These are phyloP conservation scores for Hordeum vulgare DNA, from an alignment of 176 grass and related monocot genomes.

Conservation along the genomic window DNA sequence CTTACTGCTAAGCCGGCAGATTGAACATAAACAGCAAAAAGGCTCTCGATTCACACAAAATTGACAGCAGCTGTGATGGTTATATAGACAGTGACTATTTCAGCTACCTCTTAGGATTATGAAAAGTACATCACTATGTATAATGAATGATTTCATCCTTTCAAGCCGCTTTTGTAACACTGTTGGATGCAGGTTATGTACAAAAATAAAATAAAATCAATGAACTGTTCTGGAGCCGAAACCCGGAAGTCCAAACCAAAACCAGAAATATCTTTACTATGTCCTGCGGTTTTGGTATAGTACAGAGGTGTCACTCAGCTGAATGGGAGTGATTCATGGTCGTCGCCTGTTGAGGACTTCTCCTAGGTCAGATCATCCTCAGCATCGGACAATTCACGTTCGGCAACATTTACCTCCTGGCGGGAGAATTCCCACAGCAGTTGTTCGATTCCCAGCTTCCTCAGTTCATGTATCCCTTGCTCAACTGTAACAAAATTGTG, in stretches of 20 bases:
- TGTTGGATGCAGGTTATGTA: constrained; percentile 19
- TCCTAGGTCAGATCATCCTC: constrained; percentile 39
- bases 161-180: constrained; percentile 11
- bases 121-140: neutral
- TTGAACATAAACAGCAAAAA: neutral
- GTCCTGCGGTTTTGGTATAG: constrained; percentile 8
- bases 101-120: neutral
- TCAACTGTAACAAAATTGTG: constrained; percentile 39
- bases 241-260: neutral
- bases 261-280: neutral
- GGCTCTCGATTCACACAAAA: neutral
- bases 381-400: neutral
- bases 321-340: neutral
- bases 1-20: constrained; percentile 28
- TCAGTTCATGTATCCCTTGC: constrained; percentile 68
- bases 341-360: neutral
- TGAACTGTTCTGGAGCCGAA: neutral
- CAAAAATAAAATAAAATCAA: constrained; percentile 17
- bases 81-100: neutral
- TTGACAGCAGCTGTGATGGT: neutral
- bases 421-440: constrained; percentile 74
- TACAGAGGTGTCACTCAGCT: neutral
- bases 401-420: constrained; percentile 26
- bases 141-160: neutral
- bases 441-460: constrained; percentile 71